phyloP scores from a whole-genome alignment of 805 yeast genomes.

The Metschnikowia kunwiensis region DNA sequence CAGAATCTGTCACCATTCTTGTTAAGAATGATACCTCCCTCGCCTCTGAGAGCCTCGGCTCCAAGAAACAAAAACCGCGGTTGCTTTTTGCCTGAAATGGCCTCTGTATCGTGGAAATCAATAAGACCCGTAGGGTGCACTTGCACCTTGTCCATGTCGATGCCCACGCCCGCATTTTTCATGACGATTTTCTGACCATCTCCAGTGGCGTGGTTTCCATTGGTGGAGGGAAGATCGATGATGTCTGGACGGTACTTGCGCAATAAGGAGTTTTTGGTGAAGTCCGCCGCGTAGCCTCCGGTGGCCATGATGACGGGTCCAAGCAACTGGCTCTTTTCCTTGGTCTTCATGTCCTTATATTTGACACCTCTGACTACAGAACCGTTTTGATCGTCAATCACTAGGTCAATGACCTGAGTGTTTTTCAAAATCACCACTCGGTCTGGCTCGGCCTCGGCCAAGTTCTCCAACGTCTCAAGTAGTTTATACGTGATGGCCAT shows the following conservation, averaged over 20 bases:
- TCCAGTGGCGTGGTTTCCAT: constrained; percentile 60
- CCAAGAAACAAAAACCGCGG: constrained; percentile 58
- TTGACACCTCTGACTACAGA: constrained; percentile 16
- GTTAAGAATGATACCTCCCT: constrained; percentile 59
- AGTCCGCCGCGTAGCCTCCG: constrained; percentile 69
- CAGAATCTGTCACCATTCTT: constrained; percentile 53
- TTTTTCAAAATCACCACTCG: constrained; percentile 29
- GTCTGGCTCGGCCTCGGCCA: constrained; percentile 33
- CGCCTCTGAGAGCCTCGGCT: constrained; percentile 65
- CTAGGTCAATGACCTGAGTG: constrained; percentile 37
- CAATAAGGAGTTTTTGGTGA: constrained; percentile 49
- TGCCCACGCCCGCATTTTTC: constrained; percentile 50
- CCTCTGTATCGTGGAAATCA: constrained; percentile 45
- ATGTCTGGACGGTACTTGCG: constrained; percentile 58
- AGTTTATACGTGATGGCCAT: constrained; percentile 57
- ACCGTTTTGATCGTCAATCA: constrained; percentile 27
- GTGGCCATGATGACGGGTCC: constrained; percentile 64
- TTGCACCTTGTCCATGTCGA: constrained; percentile 64
- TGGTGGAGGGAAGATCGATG: constrained; percentile 54
- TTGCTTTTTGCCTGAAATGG: constrained; percentile 31
- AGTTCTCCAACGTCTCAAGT: constrained; percentile 18
- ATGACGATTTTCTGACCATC: constrained; percentile 59
- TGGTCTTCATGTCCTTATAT: constrained; percentile 32
- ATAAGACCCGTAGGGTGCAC: constrained; percentile 68
- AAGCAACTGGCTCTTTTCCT: constrained; percentile 29